Conservation (phyloP, 305 asterid species). For the Fraxinus ornus region DNA sequence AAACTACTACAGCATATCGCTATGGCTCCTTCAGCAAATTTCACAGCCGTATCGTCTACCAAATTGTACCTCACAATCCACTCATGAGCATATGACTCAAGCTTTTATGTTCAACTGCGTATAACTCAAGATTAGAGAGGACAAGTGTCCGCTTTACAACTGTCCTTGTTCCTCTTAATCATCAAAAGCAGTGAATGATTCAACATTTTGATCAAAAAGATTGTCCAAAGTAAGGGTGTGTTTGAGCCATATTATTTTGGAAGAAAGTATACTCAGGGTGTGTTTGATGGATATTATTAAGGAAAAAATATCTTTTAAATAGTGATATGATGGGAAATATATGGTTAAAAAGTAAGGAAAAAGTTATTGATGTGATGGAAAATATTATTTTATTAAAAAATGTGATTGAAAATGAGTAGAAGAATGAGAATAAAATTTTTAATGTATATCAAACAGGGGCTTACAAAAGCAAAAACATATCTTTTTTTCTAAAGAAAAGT, state of each 20-base stretch:
- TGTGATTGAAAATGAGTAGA: too few species aligned
- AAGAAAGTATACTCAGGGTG: too few species aligned
- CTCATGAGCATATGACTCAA: constrained; percentile 32
- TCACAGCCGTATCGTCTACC: constrained; percentile 40
- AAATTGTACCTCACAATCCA: constrained; percentile 44
- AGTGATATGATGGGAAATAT: too few species aligned
- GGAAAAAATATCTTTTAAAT: too few species aligned
- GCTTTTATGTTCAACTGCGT: background rate
- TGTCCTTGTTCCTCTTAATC: background rate
- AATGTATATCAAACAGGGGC: too few species aligned
- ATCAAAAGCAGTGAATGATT: background rate
- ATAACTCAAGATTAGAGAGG: constrained; percentile 40
- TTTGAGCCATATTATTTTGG: too few species aligned
- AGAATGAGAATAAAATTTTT: too few species aligned
- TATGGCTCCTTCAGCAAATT: constrained; percentile 52
- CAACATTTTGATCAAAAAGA: background rate
- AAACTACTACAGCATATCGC: constrained; percentile 47
- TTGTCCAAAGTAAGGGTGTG: background rate
- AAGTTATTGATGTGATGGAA: too few species aligned
- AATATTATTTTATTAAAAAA: too few species aligned
- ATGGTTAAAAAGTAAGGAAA: too few species aligned
- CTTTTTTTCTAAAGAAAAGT: background rate
- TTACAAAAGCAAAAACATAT: background rate
- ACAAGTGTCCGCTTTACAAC: constrained; percentile 3
- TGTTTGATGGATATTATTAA: too few species aligned